Evolutionary conservation across 768 basidiomycete species (phyloP).

Genomic region (Lentinula edodes): DNA sequence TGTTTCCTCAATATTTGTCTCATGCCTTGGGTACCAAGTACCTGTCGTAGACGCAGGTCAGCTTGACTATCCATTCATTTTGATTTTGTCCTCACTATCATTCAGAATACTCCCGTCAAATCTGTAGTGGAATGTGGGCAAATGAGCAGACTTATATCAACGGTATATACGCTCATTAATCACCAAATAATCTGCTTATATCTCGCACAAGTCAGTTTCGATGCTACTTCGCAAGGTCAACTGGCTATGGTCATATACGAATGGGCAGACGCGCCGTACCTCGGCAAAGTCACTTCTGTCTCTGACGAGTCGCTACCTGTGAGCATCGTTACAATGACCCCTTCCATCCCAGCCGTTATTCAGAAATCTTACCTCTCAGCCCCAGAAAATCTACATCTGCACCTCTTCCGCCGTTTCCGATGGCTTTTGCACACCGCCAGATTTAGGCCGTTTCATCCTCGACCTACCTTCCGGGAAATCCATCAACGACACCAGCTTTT

Average conservation of each 20-base stretch:
- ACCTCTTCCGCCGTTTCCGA: conserved; percentile 72
- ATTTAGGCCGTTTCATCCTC: conserved; percentile 90
- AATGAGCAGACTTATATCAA: conserved; percentile 76
- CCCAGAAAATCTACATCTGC: conserved; percentile 92
- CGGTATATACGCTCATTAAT: conserved; percentile 39
- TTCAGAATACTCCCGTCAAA: conserved; percentile 76
- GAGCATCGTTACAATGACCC: conserved; percentile 24
- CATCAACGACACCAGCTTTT: conserved; percentile 76
- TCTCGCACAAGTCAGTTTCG: conserved; percentile 62
- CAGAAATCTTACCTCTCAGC: conserved; percentile 12
- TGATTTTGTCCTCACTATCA: background rate
- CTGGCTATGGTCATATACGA: conserved; percentile 95
- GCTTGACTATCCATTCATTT: background rate
- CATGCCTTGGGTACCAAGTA: conserved; percentile 50
- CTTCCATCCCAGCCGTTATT: conserved; percentile 9
- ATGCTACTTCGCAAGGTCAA: conserved; percentile 73
- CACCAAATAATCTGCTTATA: background rate
- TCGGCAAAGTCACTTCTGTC: conserved; percentile 64
- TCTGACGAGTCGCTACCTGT: conserved; percentile 59
- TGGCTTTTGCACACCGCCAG: conserved; percentile 59
- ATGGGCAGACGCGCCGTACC: conserved; percentile 81
- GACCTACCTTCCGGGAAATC: conserved; percentile 58
- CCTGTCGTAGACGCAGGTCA: conserved; percentile 58
- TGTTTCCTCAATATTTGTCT: conserved; percentile 26
- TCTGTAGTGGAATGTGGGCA: conserved; percentile 95